A percentile compares a stretch with the other conserved stretches of the same genome.
Evolutionary conservation across 352 stramenopile species (phyloP).

Genomic region (Aphanomyces astaci): DNA sequence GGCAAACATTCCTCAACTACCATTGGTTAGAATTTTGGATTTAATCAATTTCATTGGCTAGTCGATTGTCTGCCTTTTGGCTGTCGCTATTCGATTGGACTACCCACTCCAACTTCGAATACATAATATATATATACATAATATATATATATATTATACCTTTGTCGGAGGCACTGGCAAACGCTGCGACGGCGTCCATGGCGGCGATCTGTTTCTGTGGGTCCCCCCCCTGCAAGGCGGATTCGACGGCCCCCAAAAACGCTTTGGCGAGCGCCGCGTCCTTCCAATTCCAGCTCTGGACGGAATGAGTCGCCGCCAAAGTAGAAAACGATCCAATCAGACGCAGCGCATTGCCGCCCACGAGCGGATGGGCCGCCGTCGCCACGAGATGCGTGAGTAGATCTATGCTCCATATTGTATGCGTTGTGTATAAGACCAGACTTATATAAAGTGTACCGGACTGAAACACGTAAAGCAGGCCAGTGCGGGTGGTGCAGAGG

Average conservation of each 20-base stretch:
- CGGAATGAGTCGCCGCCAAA: constrained; percentile 48
- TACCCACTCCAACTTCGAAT: too few species aligned
- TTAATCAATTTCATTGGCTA: too few species aligned
- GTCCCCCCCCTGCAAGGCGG: constrained; percentile 55
- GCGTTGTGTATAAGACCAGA: neutral
- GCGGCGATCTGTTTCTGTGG: constrained; percentile 69
- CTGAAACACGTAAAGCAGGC: constrained; percentile 66
- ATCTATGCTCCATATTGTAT: neutral
- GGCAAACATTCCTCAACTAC: too few species aligned
- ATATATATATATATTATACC: too few species aligned
- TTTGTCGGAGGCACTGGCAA: constrained; percentile 71
- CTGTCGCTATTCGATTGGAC: too few species aligned
- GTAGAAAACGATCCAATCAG: constrained; percentile 73
- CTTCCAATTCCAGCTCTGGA: constrained; percentile 70
- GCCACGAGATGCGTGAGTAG: constrained; percentile 4
- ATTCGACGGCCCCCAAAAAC: constrained; percentile 66
- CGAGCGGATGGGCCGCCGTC: constrained; percentile 49
- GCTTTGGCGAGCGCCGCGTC: constrained; percentile 64
- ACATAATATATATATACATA: too few species aligned
- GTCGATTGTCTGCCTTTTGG: too few species aligned
- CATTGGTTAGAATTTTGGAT: too few species aligned
- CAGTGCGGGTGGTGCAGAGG: constrained; percentile 53
- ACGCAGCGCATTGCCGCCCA: constrained; percentile 62
- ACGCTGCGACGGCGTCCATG: constrained; percentile 75
- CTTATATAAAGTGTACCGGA: constrained; percentile 44